Conservation (phyloP, 2,329 filamentous ascomycete species). For the Penicillium expansum region DNA sequence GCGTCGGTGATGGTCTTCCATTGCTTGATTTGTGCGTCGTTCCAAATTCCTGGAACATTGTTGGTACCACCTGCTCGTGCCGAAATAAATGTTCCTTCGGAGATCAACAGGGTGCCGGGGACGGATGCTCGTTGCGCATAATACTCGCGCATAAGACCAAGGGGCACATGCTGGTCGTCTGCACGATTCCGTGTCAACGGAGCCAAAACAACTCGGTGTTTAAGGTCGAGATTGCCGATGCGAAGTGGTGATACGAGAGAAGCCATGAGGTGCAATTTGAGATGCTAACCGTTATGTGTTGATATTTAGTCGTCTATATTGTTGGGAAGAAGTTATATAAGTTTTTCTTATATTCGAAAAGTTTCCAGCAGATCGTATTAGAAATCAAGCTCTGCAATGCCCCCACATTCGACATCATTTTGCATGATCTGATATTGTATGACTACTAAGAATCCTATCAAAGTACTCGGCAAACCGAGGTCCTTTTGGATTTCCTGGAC, state of each 20-base stretch:
- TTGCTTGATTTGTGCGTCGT: slow-evolving; percentile 52
- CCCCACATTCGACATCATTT: background rate
- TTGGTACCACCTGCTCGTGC: slow-evolving; percentile 46
- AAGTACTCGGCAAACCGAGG: background rate
- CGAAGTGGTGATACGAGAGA: background rate
- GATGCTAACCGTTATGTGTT: background rate
- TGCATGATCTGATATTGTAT: background rate
- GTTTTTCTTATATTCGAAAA: background rate
- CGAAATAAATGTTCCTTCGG: slow-evolving; percentile 55
- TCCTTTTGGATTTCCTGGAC: background rate
- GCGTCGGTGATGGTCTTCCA: slow-evolving; percentile 61
- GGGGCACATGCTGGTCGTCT: slow-evolving; percentile 49
- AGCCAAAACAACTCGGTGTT: slow-evolving; percentile 52
- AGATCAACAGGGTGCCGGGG: slow-evolving; percentile 57
- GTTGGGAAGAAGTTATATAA: background rate
- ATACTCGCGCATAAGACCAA: slow-evolving; percentile 46
- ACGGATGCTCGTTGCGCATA: slow-evolving; percentile 53
- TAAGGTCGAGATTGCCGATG: slow-evolving; percentile 29
- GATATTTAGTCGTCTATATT: background rate
- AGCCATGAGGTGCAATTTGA: background rate
- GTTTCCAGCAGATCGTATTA: background rate
- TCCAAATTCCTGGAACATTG: slow-evolving; percentile 58
- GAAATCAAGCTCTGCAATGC: background rate
- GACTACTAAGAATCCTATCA: background rate
- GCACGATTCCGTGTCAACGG: slow-evolving; percentile 55